A percentile compares a stretch with the other conserved stretches of the same genome.
These are phyloP conservation scores for Eucalyptus viminalis DNA, from an alignment of 345 rosid genomes.

Conservation along the genomic window DNA sequence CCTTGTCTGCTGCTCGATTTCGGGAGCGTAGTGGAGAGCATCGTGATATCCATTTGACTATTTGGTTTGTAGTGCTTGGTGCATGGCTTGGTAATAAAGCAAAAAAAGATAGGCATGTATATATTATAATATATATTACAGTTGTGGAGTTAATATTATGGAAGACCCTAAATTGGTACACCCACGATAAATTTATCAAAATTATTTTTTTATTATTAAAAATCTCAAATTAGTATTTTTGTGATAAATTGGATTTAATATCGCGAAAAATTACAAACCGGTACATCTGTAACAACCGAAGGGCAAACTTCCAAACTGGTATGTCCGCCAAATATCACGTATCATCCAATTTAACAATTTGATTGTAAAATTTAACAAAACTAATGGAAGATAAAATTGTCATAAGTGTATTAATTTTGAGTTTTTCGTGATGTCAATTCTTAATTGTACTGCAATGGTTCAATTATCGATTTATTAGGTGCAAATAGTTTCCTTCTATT, in stretches of 20 bases:
- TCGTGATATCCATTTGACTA: neutral
- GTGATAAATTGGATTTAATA: no score
- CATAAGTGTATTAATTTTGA: rapidly evolving
- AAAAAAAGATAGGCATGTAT: neutral
- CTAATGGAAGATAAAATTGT: rapidly evolving
- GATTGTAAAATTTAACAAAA: no score
- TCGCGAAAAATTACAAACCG: rapidly evolving
- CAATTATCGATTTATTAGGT: neutral
- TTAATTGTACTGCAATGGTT: neutral
- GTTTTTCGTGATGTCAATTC: no score
- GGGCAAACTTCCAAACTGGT: rapidly evolving
- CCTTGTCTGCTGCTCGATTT: neutral
- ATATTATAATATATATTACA: no score
- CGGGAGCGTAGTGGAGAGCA: neutral
- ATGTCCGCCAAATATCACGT: rapidly evolving
- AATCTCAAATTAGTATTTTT: rapidly evolving
- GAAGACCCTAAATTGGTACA: rapidly evolving
- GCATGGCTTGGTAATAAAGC: neutral
- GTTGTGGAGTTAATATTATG: no score
- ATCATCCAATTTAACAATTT: no score
- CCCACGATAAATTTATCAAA: rapidly evolving
- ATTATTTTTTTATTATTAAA: no score
- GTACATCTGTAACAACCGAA: no score
- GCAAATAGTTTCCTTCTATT: neutral
- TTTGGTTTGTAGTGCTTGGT: neutral